A percentile compares a stretch with the other conserved stretches of the same genome.
phyloP scores from a whole-genome alignment of 108 stramenopile genomes.

The Cyclotella kingstonii region DNA sequence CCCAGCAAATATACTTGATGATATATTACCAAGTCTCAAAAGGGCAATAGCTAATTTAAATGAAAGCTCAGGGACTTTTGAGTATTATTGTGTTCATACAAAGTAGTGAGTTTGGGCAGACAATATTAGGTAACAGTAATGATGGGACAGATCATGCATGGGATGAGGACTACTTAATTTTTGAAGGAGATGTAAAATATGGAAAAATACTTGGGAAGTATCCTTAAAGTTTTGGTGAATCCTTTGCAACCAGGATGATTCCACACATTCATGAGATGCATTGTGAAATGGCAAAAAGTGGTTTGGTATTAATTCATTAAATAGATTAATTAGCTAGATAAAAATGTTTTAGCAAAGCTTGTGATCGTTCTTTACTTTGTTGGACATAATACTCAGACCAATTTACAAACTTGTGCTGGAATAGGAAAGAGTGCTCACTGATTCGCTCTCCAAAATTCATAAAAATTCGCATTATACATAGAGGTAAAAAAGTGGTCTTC shows the following conservation, averaged over 20 bases:
- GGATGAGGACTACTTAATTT: slow-evolving; percentile 53
- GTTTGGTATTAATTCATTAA: slow-evolving; percentile 15
- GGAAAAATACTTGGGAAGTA: slow-evolving; percentile 46
- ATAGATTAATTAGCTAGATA: no score
- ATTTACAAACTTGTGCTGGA: no score
- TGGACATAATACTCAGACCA: no score
- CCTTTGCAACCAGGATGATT: slow-evolving; percentile 29
- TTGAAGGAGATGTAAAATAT: slow-evolving; percentile 41
- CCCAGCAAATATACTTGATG: slow-evolving; percentile 13
- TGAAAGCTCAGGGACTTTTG: slow-evolving; percentile 39
- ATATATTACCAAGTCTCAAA: slow-evolving; percentile 25
- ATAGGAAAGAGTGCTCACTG: no score
- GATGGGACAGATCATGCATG: slow-evolving; percentile 71
- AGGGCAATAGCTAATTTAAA: slow-evolving; percentile 39
- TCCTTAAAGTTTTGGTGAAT: slow-evolving; percentile 18
- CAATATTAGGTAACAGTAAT: slow-evolving; percentile 18
- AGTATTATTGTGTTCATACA: slow-evolving; percentile 41
- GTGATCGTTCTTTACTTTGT: no score
- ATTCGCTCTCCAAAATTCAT: no score
- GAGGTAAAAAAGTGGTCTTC: no score
- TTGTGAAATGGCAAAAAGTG: slow-evolving; percentile 42
- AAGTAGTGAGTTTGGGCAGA: slow-evolving; percentile 58
- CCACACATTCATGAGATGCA: slow-evolving; percentile 68
- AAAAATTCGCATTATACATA: no score
- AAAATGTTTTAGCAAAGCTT: no score